Base-by-base conservation (phyloP, 208 protist genomes). In the Angomonas ambiguus region DNA sequence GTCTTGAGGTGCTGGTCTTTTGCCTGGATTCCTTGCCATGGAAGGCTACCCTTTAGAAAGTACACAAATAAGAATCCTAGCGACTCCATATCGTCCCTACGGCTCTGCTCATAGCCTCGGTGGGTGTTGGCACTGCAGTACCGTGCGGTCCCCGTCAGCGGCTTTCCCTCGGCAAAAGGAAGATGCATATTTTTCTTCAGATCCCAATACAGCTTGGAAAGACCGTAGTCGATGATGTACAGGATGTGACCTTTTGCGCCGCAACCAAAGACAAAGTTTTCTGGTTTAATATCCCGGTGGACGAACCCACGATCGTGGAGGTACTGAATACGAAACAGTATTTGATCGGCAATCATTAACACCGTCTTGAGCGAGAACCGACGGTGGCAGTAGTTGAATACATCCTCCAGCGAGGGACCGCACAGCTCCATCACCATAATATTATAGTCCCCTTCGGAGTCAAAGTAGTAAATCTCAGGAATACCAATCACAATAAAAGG, bases 281-380 rank as follows among this genome's bases (percentile, higher is more conserved):
- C 91, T 16, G 91, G 87, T 75, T 96, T 96, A 60, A 96, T 92
- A 66, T 96, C 91, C 28, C 88, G 88, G 71, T 96, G 91, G 31
- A 93, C 65, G 66, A 96, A 89, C 48, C 88, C 87, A 27, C 78
- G 79, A 4, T 77, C 76, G 64, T 96, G 91, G 16, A 96, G 69
- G 75, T 89, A 94, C 70, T 95, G 79, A 34, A 96, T 82, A 10
- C 91, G 86, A 8, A 82, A 72, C 10, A 96, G 64, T 67, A 99
- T 93, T 80, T 99, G 98, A 56, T 99, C 97, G 0, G 97, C 98
- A 0, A 99, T 66, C 98, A 99, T 99, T n/a, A 99, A 85, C n/a
- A 99, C 95, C 24, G 99, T 99, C 83, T 99, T 99, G 25, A 99
- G 63, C 2, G 92, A 97, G 71, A 99, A 99, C 55, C 86, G 83